A percentile compares a stretch with the other conserved stretches of the same genome.
phyloP scores from a whole-genome alignment of 2,329 filamentous ascomycete species.

The Bipolaris oryzae region DNA sequence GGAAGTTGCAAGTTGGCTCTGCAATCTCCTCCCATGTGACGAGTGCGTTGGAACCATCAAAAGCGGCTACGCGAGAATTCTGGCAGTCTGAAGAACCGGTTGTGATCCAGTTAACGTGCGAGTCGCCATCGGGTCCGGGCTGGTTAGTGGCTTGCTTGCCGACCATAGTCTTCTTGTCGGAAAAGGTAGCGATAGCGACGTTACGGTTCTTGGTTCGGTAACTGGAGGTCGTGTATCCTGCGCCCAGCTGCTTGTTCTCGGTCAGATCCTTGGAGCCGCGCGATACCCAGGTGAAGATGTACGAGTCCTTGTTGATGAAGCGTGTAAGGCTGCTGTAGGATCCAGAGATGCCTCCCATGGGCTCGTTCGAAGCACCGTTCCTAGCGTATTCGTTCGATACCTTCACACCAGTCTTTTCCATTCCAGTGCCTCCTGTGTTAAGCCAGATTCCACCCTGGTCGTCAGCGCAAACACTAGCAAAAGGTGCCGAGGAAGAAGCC shows the following conservation, averaged over 20 bases:
- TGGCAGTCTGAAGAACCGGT: slow-evolving; percentile 59
- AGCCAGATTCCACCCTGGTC: slow-evolving; percentile 69
- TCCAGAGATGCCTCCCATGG: slow-evolving; percentile 68
- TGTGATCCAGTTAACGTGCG: slow-evolving; percentile 66
- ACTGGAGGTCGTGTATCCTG: slow-evolving; percentile 58
- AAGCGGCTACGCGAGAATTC: slow-evolving; percentile 64
- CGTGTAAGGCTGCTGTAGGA: slow-evolving; percentile 64
- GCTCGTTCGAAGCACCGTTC: slow-evolving; percentile 64
- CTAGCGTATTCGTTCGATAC: slow-evolving; percentile 67
- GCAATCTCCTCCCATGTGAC: slow-evolving; percentile 68
- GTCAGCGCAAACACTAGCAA: slow-evolving; percentile 65
- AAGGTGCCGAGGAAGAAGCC: slow-evolving; percentile 63
- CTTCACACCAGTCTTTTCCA: slow-evolving; percentile 66
- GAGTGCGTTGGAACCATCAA: slow-evolving; percentile 59
- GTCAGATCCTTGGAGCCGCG: slow-evolving; percentile 63
- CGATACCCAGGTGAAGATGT: slow-evolving; percentile 69
- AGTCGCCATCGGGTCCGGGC: slow-evolving; percentile 63
- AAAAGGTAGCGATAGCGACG: slow-evolving; percentile 63
- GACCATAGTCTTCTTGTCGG: slow-evolving; percentile 63
- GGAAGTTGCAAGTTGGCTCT: slow-evolving; percentile 60
- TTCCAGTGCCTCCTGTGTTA: slow-evolving; percentile 64
- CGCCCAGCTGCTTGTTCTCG: slow-evolving; percentile 63
- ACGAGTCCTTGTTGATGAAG: slow-evolving; percentile 58
- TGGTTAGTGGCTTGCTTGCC: slow-evolving; percentile 60
- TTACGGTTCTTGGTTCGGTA: slow-evolving; percentile 65